Percentiles rank a stretch among this genome's conserved stretches.
These are phyloP conservation scores for Jimgerdemannia flammicorona DNA, from an alignment of 192 early-diverging fungal species.

Conservation along the genomic window DNA sequence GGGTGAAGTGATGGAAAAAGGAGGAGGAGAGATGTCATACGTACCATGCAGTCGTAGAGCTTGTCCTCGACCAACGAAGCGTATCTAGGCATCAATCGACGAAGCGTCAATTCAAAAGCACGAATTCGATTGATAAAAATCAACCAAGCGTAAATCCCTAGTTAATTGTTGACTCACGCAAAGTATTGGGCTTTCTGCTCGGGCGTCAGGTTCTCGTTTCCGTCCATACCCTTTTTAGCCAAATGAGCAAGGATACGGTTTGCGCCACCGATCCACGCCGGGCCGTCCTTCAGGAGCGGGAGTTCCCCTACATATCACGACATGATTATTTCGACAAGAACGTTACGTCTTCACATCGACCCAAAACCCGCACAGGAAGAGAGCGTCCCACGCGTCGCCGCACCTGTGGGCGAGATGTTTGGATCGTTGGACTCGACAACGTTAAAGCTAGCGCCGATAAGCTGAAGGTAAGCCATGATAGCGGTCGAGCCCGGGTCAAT, in stretches of 20 bases:
- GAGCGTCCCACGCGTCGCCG: not conserved
- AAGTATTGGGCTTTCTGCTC: slow-evolving; percentile 45
- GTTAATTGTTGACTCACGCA: slow-evolving; percentile 34
- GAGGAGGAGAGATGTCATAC: not conserved
- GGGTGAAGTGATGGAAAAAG: slow-evolving; percentile 1
- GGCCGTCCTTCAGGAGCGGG: slow-evolving; percentile 61
- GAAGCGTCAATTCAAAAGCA: not conserved
- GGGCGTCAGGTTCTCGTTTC: slow-evolving; percentile 36
- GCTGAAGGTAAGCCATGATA: slow-evolving; percentile 57
- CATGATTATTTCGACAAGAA: not conserved
- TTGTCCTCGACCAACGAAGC: slow-evolving; percentile 73
- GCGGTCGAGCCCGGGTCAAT: slow-evolving; percentile 73
- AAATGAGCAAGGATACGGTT: slow-evolving; percentile 48
- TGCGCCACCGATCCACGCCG: slow-evolving; percentile 46
- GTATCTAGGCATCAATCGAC: slow-evolving; percentile 38
- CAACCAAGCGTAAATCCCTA: not conserved
- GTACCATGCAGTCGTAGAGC: slow-evolving; percentile 70
- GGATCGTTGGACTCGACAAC: slow-evolving; percentile 60
- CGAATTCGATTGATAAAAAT: not conserved
- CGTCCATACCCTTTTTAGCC: slow-evolving; percentile 37
- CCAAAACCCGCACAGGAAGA: not conserved
- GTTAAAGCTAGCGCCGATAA: slow-evolving; percentile 48
- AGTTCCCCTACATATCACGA: slow-evolving; percentile 50
- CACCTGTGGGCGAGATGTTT: slow-evolving; percentile 62
- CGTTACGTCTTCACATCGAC: no score